Conservation (phyloP, 495 filamentous ascomycete species). For the Penicillium ochrochloron region DNA sequence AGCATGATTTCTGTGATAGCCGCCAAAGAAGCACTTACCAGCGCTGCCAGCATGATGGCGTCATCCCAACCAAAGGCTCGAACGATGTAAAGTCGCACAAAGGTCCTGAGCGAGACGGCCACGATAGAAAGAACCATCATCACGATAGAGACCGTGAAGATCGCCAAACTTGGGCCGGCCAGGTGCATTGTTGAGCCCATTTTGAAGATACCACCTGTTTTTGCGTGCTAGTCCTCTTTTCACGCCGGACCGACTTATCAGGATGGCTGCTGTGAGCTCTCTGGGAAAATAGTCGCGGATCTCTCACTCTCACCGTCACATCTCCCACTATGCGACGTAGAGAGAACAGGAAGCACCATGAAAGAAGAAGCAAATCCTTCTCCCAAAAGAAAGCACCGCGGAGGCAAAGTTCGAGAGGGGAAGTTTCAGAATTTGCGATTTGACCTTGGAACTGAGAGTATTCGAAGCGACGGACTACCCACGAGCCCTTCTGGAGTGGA, state of each 20-base stretch:
- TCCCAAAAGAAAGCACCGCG: not conserved
- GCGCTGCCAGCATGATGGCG: conserved; percentile 27
- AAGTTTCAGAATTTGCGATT: conserved; percentile 1
- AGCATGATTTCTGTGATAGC: not conserved
- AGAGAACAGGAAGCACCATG: not conserved
- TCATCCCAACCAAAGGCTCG: conserved; percentile 39
- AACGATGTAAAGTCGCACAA: conserved; percentile 34
- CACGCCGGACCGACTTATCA: not conserved
- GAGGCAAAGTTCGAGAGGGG: not conserved
- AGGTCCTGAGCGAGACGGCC: conserved; percentile 29
- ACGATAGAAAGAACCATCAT: conserved; percentile 27
- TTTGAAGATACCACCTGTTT: not conserved
- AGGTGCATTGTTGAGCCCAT: not conserved
- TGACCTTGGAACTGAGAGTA: not conserved
- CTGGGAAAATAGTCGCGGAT: not conserved
- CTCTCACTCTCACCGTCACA: not conserved
- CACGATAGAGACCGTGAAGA: conserved; percentile 27
- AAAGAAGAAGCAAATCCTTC: not conserved
- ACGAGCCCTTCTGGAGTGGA: not conserved
- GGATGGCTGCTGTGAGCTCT: not conserved
- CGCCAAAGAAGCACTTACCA: not conserved
- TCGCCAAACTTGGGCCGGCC: conserved; percentile 4
- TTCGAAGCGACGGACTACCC: conserved; percentile 6
- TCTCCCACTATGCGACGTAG: not conserved
- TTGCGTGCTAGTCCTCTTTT: not conserved